phyloP scores from a whole-genome alignment of 1,284 basidiomycete species.

The Fomitopsis pinicola region DNA sequence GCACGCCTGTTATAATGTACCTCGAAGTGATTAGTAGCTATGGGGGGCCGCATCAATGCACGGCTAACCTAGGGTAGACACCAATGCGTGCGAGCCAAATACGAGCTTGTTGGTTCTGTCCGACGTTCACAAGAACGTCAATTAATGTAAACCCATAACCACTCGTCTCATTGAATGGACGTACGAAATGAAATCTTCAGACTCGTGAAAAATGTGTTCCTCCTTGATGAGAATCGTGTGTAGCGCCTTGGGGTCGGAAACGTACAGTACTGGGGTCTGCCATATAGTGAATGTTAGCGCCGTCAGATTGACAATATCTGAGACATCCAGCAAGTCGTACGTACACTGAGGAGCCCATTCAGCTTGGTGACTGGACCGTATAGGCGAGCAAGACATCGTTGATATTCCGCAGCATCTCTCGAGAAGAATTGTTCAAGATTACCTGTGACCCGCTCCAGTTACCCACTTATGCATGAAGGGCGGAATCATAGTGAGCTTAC shows the following conservation, averaged over 20 bases:
- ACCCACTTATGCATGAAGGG: not conserved
- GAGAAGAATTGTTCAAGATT: not conserved
- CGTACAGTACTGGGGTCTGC: conserved; percentile 14
- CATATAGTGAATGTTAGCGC: no score
- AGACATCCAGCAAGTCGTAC: not conserved
- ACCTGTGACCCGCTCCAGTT: not conserved
- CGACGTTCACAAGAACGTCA: no score
- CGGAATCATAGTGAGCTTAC: not conserved
- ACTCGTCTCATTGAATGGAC: not conserved
- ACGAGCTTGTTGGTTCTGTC: conserved; percentile 3
- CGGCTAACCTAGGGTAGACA: not conserved
- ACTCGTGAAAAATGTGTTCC: conserved; percentile 24
- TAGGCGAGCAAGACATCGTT: conserved; percentile 10
- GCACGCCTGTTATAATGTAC: conserved; percentile 10
- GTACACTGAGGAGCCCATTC: conserved; percentile 13
- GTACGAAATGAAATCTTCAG: conserved; percentile 1
- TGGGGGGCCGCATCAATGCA: no score
- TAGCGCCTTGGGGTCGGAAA: conserved; percentile 24
- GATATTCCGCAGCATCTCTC: conserved; percentile 14
- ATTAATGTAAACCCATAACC: no score
- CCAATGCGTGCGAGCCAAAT: conserved; percentile 7
- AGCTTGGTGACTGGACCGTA: conserved; percentile 18
- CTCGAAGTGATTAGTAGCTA: no score
- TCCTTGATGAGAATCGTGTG: conserved; percentile 30
- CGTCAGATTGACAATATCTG: no score